Conservation (phyloP, 108 stramenopile species). For the Cylindrotheca closterium region DNA sequence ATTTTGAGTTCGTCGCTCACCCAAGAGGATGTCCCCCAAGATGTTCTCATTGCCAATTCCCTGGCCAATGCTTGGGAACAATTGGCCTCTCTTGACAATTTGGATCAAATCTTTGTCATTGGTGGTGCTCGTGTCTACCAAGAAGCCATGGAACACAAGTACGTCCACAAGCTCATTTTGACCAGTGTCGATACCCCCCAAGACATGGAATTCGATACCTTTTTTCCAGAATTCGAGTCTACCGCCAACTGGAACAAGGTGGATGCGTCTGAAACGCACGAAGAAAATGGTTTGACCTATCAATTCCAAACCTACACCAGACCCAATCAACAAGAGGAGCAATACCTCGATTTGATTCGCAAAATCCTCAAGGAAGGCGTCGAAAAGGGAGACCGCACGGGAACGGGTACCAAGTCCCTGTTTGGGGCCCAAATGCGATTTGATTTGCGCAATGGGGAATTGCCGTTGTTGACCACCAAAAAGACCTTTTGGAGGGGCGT, state of each 20-base stretch:
- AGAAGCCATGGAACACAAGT: conserved; percentile 71
- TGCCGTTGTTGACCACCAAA: conserved; percentile 98
- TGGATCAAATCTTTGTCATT: conserved; percentile 90
- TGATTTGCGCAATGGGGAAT: conserved; percentile 78
- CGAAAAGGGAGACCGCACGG: conserved; percentile 95
- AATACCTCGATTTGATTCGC: conserved; percentile 92
- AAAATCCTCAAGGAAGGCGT: conserved; percentile 93
- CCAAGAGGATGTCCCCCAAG: conserved; percentile 11
- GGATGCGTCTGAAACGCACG: conserved; percentile 18
- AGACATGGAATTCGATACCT: conserved; percentile 71
- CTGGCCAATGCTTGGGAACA: conserved; percentile 78
- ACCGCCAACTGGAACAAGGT: conserved; percentile 53
- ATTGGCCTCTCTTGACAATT: conserved; percentile 44
- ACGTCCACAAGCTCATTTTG: conserved; percentile 66
- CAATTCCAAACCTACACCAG: conserved; percentile 40
- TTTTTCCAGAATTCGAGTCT: conserved; percentile 59
- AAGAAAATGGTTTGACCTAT: conserved; percentile 51
- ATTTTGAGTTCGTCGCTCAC: conserved; percentile 67
- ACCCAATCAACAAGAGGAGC: conserved; percentile 86
- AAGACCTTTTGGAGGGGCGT: conserved; percentile 99
- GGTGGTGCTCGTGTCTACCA: conserved; percentile 92
- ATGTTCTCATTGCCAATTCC: conserved; percentile 74
- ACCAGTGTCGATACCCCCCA: conserved; percentile 66
- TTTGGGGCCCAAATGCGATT: conserved; percentile 99
- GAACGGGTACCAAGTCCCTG: conserved; percentile 96